phyloP scores from a whole-genome alignment of 768 basidiomycete species.

The Crucibulum laeve region DNA sequence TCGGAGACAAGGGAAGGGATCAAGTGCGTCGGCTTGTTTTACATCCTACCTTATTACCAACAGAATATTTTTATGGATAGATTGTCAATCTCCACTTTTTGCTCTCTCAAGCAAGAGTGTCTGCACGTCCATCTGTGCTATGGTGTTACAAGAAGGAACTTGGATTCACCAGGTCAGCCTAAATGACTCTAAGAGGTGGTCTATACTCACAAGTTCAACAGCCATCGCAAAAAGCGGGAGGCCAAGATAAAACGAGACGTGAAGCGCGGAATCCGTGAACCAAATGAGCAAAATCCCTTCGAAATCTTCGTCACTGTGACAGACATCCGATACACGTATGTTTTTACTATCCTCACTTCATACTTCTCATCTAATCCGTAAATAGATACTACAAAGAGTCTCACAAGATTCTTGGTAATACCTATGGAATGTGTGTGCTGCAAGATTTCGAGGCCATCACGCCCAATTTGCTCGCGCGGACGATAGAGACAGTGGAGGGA shows the following conservation, averaged over 20 bases:
- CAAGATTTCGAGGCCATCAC: conserved; percentile 99
- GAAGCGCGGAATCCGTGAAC: conserved; percentile 89
- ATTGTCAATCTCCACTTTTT: conserved; percentile 95
- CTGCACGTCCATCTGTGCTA: conserved; percentile 84
- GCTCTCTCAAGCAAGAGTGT: conserved; percentile 86
- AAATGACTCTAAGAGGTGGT: neutral
- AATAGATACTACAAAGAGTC: conserved; percentile 93
- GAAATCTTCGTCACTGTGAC: conserved; percentile 99
- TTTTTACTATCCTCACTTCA: conserved; percentile 10
- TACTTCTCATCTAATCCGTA: neutral
- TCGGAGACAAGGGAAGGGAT: conserved; percentile 90
- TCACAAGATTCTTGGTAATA: conserved; percentile 94
- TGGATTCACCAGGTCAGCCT: conserved; percentile 82
- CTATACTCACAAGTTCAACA: conserved; percentile 18
- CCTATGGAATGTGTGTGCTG: conserved; percentile 94
- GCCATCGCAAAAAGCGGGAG: conserved; percentile 95
- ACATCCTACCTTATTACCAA: neutral
- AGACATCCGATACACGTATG: conserved; percentile 95
- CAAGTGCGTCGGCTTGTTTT: conserved; percentile 50
- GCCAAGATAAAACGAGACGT: conserved; percentile 96
- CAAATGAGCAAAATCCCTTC: conserved; percentile 94
- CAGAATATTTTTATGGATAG: conserved; percentile 27
- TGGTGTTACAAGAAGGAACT: conserved; percentile 99
- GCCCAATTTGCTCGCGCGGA: conserved; percentile 92
- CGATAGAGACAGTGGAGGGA: conserved; percentile 97